Percentiles rank a stretch among this genome's conserved stretches.
Evolutionary conservation across 2,329 filamentous ascomycete genomes (phyloP).

Genomic region (Monosporascus sp.): DNA sequence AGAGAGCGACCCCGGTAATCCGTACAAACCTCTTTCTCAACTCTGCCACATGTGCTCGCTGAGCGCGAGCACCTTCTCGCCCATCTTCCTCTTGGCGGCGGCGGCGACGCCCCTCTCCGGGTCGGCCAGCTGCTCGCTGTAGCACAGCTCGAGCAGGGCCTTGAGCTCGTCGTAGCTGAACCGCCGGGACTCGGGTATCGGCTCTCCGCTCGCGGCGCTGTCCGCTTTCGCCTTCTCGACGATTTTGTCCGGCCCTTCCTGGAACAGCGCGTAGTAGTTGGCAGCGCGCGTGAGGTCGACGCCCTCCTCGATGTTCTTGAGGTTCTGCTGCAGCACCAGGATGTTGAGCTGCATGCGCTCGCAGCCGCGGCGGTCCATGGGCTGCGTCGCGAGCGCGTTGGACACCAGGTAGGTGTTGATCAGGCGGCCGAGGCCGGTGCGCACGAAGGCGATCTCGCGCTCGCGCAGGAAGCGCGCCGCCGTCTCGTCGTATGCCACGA

Average conservation of each 20-base stretch:
- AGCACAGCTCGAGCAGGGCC: slow-evolving; percentile 60
- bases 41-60: slow-evolving; percentile 69
- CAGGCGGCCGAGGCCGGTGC: slow-evolving; percentile 68
- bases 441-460: slow-evolving; percentile 69
- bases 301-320: slow-evolving; percentile 81
- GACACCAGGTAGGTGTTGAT: slow-evolving; percentile 75
- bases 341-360: slow-evolving; percentile 91
- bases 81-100: slow-evolving; percentile 63
- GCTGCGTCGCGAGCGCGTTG: slow-evolving; percentile 63
- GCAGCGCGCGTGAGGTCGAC: slow-evolving; percentile 59
- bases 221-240: slow-evolving; percentile 54
- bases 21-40: slow-evolving; percentile 15
- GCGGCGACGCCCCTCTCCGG: slow-evolving; percentile 62
- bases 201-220: slow-evolving; percentile 27
- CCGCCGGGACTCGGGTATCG: slow-evolving; percentile 31
- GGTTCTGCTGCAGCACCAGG: slow-evolving; percentile 89
- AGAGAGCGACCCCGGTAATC: neutral
- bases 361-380: slow-evolving; percentile 80
- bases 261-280: slow-evolving; percentile 65
- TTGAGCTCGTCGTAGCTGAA: slow-evolving; percentile 65
- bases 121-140: slow-evolving; percentile 60
- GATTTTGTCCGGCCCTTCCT: slow-evolving; percentile 58
- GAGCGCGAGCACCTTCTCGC: slow-evolving; percentile 62
- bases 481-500: slow-evolving; percentile 85
- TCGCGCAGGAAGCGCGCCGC: slow-evolving; percentile 66